Evolutionary conservation across 2,329 filamentous ascomycete species (phyloP).

Genomic region (Penicillium aurantiogriseum): DNA sequence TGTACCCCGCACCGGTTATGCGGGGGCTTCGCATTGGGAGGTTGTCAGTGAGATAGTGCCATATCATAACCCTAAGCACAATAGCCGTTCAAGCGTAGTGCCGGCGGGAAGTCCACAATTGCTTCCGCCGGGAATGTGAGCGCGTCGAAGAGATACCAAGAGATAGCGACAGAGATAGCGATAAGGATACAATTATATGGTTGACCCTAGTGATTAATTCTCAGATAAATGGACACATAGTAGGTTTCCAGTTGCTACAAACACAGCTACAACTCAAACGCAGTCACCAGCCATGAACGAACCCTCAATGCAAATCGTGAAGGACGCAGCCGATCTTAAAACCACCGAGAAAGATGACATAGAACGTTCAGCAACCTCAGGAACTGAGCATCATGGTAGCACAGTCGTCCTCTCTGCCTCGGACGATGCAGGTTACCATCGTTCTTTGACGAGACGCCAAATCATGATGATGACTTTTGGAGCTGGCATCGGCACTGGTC

Average conservation of each 20-base stretch:
- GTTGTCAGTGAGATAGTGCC: no score
- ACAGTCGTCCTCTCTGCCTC: constrained; percentile 13
- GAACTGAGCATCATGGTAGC: constrained; percentile 11
- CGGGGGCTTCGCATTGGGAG: no score
- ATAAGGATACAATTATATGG: constrained; percentile 5
- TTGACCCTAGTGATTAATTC: background rate
- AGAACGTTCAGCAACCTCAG: constrained; percentile 14
- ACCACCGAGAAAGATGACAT: constrained; percentile 7
- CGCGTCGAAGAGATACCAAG: background rate
- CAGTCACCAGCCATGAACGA: background rate
- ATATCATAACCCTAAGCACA: background rate
- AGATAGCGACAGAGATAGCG: constrained; percentile 8
- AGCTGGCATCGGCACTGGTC: constrained; percentile 36
- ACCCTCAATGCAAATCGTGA: background rate
- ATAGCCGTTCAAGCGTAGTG: background rate
- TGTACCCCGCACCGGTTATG: constrained; percentile 7
- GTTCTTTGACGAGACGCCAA: constrained; percentile 32
- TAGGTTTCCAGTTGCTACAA: background rate
- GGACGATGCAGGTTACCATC: constrained; percentile 30
- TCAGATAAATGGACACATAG: background rate
- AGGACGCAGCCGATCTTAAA: constrained; percentile 3
- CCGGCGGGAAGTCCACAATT: constrained; percentile 2
- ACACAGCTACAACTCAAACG: background rate
- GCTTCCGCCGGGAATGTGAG: background rate
- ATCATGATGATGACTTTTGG: constrained; percentile 44